Conservation (phyloP, 371 early-diverging fungal genomes). For the Batkoa obscura region DNA sequence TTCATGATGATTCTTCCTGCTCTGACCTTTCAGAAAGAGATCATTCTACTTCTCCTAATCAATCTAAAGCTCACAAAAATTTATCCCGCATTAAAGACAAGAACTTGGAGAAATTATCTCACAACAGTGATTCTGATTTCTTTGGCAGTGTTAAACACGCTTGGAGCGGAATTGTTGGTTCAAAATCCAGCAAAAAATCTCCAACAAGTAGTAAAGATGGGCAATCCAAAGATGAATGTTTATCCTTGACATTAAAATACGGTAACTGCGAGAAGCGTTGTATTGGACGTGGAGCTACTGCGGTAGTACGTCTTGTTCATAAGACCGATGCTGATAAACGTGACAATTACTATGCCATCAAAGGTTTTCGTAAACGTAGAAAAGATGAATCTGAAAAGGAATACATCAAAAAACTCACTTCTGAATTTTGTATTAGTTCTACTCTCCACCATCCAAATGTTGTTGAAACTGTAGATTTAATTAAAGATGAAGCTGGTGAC, state of each 20-base stretch:
- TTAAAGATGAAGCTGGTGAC: conserved; percentile 56
- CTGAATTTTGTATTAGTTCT: conserved; percentile 83
- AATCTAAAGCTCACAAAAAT: not conserved
- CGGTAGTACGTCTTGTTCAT: conserved; percentile 72
- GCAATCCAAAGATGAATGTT: not conserved
- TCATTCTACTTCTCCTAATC: not conserved
- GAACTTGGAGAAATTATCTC: conserved; percentile 1
- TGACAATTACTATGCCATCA: conserved; percentile 70
- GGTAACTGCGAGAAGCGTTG: conserved; percentile 53
- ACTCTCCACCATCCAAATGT: conserved; percentile 71
- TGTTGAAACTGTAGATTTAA: conserved; percentile 77
- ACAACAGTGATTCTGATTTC: conserved; percentile 3
- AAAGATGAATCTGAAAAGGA: conserved; percentile 69
- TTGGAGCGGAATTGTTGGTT: conserved; percentile 3
- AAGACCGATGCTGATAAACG: conserved; percentile 18
- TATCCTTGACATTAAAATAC: conserved; percentile 29
- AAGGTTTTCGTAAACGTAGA: conserved; percentile 69
- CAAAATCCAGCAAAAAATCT: conserved; percentile 8
- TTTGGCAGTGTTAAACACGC: not conserved
- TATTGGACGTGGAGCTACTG: conserved; percentile 83
- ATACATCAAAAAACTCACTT: conserved; percentile 72
- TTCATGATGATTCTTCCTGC: not conserved
- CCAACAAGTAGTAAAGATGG: not conserved
- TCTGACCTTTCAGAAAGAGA: not conserved
- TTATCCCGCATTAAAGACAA: conserved; percentile 8